phyloP scores from a whole-genome alignment of 139 green algal species.

The Parachlorella kessleri region DNA sequence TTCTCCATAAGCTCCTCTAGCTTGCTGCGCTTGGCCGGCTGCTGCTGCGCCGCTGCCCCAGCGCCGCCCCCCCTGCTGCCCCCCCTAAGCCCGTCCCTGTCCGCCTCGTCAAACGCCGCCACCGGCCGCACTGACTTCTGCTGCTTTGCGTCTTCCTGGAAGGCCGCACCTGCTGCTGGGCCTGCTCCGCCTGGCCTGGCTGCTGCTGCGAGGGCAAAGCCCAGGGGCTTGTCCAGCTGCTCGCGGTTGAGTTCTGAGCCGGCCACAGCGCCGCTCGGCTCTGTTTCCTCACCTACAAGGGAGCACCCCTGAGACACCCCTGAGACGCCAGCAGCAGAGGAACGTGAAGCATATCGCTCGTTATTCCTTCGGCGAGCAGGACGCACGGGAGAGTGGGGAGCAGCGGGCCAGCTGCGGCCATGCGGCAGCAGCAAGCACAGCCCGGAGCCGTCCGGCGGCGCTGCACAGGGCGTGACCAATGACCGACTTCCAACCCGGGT shows the following conservation, averaged over 20 bases:
- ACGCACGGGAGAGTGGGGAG: no score
- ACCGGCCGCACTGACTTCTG: constrained; percentile 5
- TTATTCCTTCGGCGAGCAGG: no score
- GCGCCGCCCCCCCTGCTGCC: neutral
- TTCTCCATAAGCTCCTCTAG: constrained; percentile 81
- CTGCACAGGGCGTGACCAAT: no score
- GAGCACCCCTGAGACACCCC: no score
- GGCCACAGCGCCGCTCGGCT: neutral
- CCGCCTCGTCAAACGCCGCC: constrained; percentile 31
- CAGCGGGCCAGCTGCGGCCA: no score
- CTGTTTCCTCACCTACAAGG: no score
- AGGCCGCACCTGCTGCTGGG: neutral
- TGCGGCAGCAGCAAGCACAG: no score
- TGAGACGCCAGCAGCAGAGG: no score
- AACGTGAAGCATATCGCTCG: no score
- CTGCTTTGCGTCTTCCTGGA: constrained; percentile 1
- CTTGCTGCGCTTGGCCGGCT: constrained; percentile 52
- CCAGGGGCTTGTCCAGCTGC: constrained; percentile 50
- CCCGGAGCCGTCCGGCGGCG: no score
- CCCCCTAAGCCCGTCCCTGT: neutral
- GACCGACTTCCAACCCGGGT: no score
- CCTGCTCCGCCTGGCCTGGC: no score
- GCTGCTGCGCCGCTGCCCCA: neutral
- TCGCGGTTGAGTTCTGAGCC: constrained; percentile 51
- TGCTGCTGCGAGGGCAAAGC: constrained; percentile 47